A percentile compares a stretch with the other conserved stretches of the same genome.
Conservation (phyloP, 169 alveolate genomes). For the Cryptosporidium felis region DNA sequence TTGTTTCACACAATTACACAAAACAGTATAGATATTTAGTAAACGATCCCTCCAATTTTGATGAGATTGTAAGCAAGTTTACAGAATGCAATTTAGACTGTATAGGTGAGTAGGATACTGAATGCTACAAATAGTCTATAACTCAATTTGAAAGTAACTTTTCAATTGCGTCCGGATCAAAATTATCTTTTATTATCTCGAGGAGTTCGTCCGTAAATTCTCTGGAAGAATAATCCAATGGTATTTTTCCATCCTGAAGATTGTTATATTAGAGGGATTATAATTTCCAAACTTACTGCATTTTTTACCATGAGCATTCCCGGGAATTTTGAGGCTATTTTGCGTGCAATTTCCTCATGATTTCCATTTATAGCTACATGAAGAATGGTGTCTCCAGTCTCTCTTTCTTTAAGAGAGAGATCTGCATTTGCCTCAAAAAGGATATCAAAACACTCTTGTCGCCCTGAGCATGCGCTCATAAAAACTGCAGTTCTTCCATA, state of each 20-base stretch:
- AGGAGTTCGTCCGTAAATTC: slow-evolving; percentile 42
- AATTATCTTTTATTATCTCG: slow-evolving; percentile 1
- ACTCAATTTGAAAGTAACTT: neutral
- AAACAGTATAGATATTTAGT: neutral
- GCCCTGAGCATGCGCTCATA: slow-evolving; percentile 61
- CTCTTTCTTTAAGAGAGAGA: neutral
- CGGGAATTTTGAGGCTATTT: slow-evolving; percentile 37
- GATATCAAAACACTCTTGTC: slow-evolving; percentile 6
- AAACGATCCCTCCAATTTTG: neutral
- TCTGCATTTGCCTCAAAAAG: slow-evolving; percentile 16
- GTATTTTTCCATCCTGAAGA: slow-evolving; percentile 50
- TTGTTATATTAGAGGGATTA: neutral
- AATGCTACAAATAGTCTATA: neutral
- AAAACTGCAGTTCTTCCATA: slow-evolving; percentile 51
- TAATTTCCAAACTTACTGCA: neutral
- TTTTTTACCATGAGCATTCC: slow-evolving; percentile 41
- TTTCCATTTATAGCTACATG: slow-evolving; percentile 44
- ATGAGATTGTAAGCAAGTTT: neutral
- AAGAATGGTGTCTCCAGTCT: slow-evolving; percentile 35
- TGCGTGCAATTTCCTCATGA: slow-evolving; percentile 56
- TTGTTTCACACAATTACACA: neutral
- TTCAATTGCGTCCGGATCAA: slow-evolving; percentile 1
- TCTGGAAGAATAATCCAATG: slow-evolving; percentile 35
- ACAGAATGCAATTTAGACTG: slow-evolving; percentile 37
- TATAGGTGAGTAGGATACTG: slow-evolving; percentile 15